Conservation (phyloP, 2,329 filamentous ascomycete genomes). For the Penicillium paneum region DNA sequence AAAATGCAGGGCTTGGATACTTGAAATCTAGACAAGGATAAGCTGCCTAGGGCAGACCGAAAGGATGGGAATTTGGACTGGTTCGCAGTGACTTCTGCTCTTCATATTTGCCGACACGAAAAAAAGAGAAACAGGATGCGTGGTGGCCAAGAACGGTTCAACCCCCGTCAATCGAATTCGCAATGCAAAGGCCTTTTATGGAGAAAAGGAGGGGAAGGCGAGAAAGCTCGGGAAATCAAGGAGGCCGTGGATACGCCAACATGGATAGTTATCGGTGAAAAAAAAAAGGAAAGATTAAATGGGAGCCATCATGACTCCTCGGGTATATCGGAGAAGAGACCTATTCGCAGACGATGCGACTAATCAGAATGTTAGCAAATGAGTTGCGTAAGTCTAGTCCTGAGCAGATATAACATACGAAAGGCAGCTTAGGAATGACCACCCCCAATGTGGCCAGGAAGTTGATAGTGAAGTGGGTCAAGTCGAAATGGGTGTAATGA, state of each 20-base stretch:
- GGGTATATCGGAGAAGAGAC: conserved; percentile 66
- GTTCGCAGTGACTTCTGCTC: conserved; percentile 13
- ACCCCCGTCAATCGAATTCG: conserved; percentile 18
- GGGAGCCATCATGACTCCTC: conserved; percentile 52
- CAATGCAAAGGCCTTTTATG: conserved; percentile 23
- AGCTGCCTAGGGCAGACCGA: not conserved
- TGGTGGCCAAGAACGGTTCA: conserved; percentile 17
- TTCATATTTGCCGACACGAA: conserved; percentile 22
- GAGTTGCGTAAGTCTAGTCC: not conserved
- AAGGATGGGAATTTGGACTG: not conserved
- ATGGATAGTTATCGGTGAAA: conserved; percentile 15
- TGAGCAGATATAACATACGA: conserved; percentile 59
- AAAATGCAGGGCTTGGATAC: conserved; percentile 19
- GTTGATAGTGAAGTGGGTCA: conserved; percentile 97
- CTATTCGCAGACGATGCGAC: conserved; percentile 76
- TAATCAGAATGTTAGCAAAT: conserved; percentile 41
- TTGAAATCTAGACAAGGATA: conserved; percentile 20
- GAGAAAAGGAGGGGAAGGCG: conserved; percentile 12
- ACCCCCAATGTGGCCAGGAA: conserved; percentile 88
- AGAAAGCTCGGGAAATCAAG: conserved; percentile 16
- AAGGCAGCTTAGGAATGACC: conserved; percentile 93
- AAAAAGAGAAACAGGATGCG: conserved; percentile 8
- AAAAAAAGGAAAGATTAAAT: conserved; percentile 11
- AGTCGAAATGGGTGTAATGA: conserved; percentile 97
- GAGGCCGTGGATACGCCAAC: conserved; percentile 17